phyloP scores from a whole-genome alignment of 2,329 filamentous ascomycete species.

The Nigrospora osmanthi region DNA sequence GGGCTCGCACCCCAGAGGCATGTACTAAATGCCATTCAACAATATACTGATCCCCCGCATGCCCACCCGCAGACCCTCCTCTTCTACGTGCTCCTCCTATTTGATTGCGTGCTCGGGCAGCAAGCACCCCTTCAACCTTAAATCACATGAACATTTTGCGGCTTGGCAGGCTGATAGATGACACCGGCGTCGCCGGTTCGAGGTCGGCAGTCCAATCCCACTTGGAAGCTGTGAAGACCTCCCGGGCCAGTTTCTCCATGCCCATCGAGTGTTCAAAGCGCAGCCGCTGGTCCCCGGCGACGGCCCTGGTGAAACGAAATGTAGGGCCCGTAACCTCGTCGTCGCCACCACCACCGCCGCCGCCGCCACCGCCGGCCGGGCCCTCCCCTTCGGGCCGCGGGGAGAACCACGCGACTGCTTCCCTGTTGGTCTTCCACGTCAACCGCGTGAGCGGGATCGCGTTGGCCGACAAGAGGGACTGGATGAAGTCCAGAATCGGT shows the following conservation, averaged over 20 bases:
- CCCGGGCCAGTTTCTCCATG: constrained; percentile 40
- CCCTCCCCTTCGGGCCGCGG: constrained; percentile 9
- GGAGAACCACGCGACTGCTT: constrained; percentile 31
- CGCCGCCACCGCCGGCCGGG: constrained; percentile 4
- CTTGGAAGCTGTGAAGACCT: constrained; percentile 45
- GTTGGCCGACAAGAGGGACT: constrained; percentile 43
- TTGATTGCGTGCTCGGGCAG: too few relatives aligned
- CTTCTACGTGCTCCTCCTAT: too few relatives aligned
- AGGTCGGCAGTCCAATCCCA: constrained; percentile 55
- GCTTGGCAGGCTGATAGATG: neutral
- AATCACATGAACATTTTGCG: neutral
- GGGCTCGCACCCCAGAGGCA: too few relatives aligned
- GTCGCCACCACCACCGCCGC: constrained; percentile 8
- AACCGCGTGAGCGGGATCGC: constrained; percentile 33
- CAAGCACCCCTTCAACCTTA: too few relatives aligned
- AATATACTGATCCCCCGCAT: too few relatives aligned
- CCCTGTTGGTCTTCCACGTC: constrained; percentile 37
- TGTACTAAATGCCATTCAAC: too few relatives aligned
- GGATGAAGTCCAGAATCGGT: constrained; percentile 58
- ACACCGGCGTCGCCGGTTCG: constrained; percentile 6
- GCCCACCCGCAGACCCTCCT: too few relatives aligned
- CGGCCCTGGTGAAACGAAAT: constrained; percentile 43
- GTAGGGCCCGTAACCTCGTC: constrained; percentile 9
- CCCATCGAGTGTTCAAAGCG: constrained; percentile 40
- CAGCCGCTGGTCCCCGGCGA: constrained; percentile 42